These are phyloP conservation scores for Papiliotrema laurentii DNA, from an alignment of 1,284 basidiomycete species.

Conservation along the genomic window DNA sequence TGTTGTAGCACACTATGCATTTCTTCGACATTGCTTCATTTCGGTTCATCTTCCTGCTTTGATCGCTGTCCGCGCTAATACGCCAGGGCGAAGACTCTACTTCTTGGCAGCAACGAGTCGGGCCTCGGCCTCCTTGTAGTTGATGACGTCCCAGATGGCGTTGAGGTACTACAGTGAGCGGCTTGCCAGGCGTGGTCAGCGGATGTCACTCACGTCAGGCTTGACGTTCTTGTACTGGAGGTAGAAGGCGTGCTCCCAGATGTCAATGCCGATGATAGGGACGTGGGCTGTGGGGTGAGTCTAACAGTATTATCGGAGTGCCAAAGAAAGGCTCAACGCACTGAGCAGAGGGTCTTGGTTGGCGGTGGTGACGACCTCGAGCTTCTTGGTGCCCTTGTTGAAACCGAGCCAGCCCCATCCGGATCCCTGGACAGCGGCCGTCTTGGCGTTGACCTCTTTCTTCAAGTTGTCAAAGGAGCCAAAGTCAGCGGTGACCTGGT, in stretches of 20 bases:
- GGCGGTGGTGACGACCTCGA: constrained; percentile 84
- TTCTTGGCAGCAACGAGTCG: constrained; percentile 59
- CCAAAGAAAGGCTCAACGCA: constrained; percentile 17
- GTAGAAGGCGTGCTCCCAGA: constrained; percentile 71
- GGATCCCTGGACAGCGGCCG: constrained; percentile 92
- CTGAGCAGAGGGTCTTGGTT: constrained; percentile 93
- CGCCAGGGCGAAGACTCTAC: not conserved
- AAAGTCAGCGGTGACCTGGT: constrained; percentile 77
- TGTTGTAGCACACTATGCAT: no score
- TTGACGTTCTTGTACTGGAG: constrained; percentile 89
- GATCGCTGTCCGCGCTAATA: not conserved
- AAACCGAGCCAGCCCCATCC: constrained; percentile 99
- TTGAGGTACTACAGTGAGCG: constrained; percentile 64
- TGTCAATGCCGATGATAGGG: constrained; percentile 92
- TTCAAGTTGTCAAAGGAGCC: constrained; percentile 71
- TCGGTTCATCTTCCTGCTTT: no score
- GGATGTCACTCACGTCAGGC: constrained; percentile 63
- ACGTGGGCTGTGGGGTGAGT: constrained; percentile 66
- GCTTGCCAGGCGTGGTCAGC: no score
- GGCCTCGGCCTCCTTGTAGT: constrained; percentile 82
- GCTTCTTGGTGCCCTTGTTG: constrained; percentile 64
- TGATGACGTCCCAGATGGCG: constrained; percentile 88
- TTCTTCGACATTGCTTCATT: no score
- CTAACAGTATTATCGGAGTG: no score
- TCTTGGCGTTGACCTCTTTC: constrained; percentile 76